These are phyloP conservation scores for Bipolaris oryzae DNA, from an alignment of 2,329 filamentous ascomycete genomes.

Conservation along the genomic window DNA sequence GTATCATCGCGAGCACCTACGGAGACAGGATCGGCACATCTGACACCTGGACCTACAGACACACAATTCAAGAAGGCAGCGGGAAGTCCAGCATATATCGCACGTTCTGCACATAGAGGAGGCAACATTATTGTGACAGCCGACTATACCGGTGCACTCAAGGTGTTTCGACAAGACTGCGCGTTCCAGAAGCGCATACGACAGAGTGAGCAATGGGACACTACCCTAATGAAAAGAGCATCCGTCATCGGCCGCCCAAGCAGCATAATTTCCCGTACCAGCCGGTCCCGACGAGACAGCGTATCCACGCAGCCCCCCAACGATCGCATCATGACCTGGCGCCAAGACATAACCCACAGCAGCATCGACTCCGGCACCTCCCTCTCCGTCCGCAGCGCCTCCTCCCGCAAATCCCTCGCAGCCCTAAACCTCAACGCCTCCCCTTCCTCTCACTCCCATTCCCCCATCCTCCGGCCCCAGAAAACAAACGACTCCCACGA, in stretches of 20 bases:
- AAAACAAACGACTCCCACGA: constrained; percentile 20
- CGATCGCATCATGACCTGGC: constrained; percentile 88
- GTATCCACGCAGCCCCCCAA: constrained; percentile 58
- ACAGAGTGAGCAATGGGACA: constrained; percentile 75
- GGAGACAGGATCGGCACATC: constrained; percentile 46
- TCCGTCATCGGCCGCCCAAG: constrained; percentile 58
- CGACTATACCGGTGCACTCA: constrained; percentile 86
- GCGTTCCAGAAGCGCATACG: constrained; percentile 73
- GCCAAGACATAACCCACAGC: constrained; percentile 68
- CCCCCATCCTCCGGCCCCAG: constrained; percentile 24
- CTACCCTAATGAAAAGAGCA: constrained; percentile 71
- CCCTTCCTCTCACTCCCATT: constrained; percentile 14
- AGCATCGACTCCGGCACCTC: constrained; percentile 52
- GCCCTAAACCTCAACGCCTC: constrained; percentile 25
- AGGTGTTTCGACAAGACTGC: constrained; percentile 94
- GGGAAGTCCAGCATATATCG: constrained; percentile 77
- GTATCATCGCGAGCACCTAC: constrained; percentile 57
- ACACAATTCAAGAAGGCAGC: constrained; percentile 53
- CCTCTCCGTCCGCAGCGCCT: constrained; percentile 50
- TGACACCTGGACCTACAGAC: constrained; percentile 44
- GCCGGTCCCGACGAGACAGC: constrained; percentile 54
- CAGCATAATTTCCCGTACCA: constrained; percentile 64
- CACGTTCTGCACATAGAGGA: constrained; percentile 74
- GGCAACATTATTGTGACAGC: constrained; percentile 94
- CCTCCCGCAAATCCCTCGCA: constrained; percentile 54